A percentile compares a stretch with the other conserved stretches of the same genome.
Conservation (phyloP, 306 rosid genomes). For the Trifolium dubium region DNA sequence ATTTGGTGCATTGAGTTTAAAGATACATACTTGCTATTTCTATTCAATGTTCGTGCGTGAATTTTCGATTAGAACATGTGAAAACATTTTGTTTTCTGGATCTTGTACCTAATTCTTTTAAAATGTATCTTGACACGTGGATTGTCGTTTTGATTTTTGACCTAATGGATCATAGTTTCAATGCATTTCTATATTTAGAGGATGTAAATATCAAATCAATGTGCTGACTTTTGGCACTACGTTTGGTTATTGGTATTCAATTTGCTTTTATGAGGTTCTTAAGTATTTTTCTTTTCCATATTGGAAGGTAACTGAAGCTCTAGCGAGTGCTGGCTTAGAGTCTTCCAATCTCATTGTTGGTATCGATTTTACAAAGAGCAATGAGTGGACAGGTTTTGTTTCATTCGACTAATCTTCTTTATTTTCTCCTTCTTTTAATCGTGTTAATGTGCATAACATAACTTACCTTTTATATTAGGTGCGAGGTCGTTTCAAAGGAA, state of each 20-base stretch:
- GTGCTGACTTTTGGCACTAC: conserved; percentile 18
- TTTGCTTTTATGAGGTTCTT: conserved; percentile 21
- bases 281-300: conserved; percentile 23
- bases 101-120: not conserved
- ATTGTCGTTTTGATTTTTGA: conserved; percentile 9
- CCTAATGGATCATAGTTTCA: conserved; percentile 29
- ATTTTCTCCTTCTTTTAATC: conserved; percentile 31
- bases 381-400: conserved; percentile 96
- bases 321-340: conserved; percentile 84
- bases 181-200: conserved; percentile 8
- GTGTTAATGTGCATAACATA: conserved; percentile 41
- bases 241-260: not conserved
- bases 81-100: not conserved
- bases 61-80: conserved; percentile 2
- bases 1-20: conserved; percentile 13
- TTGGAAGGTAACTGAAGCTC: conserved; percentile 84
- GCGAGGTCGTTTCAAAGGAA: conserved; percentile 78
- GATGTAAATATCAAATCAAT: conserved; percentile 17
- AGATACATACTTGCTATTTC: conserved; percentile 6
- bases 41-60: not conserved
- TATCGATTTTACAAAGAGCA: conserved; percentile 97
- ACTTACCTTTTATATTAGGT: conserved; percentile 57
- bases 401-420: conserved; percentile 26
- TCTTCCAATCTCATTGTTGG: conserved; percentile 96
- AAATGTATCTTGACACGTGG: not conserved